Evolutionary conservation across 495 filamentous ascomycete genomes (phyloP).

Genomic region (Trichoderma reesei): DNA sequence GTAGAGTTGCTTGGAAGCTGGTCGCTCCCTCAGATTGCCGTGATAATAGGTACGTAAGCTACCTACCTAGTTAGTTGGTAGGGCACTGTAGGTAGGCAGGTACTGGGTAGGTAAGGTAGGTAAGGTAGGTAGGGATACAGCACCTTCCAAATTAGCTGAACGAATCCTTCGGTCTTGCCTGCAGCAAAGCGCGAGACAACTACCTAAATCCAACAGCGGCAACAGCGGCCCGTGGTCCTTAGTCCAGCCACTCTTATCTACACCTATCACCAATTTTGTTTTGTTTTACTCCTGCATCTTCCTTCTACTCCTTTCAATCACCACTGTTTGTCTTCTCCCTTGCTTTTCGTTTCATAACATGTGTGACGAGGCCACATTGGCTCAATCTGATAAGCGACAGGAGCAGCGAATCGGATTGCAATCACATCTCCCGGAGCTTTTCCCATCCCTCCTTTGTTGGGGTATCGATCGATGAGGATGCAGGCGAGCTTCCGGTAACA

Average conservation of each 20-base stretch:
- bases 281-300: not conserved
- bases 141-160: too few species aligned
- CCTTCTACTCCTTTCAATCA: not conserved
- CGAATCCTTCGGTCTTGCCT: not conserved
- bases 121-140: too few species aligned
- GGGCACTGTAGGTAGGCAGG: too few species aligned
- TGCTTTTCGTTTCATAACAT: not conserved
- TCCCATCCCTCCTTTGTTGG: not conserved
- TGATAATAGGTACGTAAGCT: too few species aligned
- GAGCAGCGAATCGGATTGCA: not conserved
- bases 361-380: not conserved
- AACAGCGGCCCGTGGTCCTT: constrained; percentile 4
- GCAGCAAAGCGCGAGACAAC: not conserved
- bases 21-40: too few species aligned
- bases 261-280: not conserved
- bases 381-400: not conserved
- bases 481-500: not conserved
- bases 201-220: not conserved
- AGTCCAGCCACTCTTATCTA: not conserved
- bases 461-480: not conserved
- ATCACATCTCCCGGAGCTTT: not conserved
- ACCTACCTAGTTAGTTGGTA: too few species aligned
- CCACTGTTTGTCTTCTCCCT: not conserved
- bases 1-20: too few species aligned
- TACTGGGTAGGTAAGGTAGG: too few species aligned